These are phyloP conservation scores for Aspergillus fumigatus DNA, from an alignment of 2,329 filamentous ascomycete species.

Conservation along the genomic window DNA sequence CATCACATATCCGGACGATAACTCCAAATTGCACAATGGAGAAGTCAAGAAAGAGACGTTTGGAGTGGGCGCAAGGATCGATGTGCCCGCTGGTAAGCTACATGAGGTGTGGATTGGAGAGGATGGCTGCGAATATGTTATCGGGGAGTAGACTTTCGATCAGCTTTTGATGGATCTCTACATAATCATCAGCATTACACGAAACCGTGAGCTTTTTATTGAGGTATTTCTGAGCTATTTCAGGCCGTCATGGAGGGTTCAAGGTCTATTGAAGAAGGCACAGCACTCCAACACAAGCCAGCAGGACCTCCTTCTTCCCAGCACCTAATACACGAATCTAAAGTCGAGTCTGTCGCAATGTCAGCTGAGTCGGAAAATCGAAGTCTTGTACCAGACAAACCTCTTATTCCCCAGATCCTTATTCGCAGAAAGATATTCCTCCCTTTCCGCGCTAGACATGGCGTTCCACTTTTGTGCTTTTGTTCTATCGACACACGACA, in stretches of 20 bases:
- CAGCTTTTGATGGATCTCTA: neutral
- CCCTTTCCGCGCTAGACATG: conserved; percentile 37
- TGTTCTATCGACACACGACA: conserved; percentile 14
- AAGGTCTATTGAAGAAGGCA: neutral
- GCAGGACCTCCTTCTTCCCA: neutral
- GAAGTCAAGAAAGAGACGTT: conserved; percentile 50
- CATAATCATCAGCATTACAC: neutral
- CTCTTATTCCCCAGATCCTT: conserved; percentile 43
- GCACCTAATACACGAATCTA: conserved; percentile 30
- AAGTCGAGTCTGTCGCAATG: conserved; percentile 31
- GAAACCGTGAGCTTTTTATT: too few relatives aligned
- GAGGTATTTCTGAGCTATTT: too few relatives aligned
- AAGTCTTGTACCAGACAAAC: conserved; percentile 8
- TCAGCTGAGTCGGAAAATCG: neutral
- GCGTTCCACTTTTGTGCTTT: conserved; percentile 36
- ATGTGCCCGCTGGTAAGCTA: conserved; percentile 52
- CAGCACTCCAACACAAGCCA: neutral
- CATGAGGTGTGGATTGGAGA: conserved; percentile 61
- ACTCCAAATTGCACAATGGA: conserved; percentile 19
- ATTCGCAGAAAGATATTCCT: conserved; percentile 36
- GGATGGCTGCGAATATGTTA: conserved; percentile 58
- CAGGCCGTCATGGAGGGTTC: too few relatives aligned
- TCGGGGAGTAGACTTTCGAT: conserved; percentile 45
- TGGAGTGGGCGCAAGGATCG: conserved; percentile 50
- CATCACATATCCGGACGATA: conserved; percentile 54